phyloP scores from a whole-genome alignment of 1,284 basidiomycete species.

The Phellopilus nigrolimitatus region DNA sequence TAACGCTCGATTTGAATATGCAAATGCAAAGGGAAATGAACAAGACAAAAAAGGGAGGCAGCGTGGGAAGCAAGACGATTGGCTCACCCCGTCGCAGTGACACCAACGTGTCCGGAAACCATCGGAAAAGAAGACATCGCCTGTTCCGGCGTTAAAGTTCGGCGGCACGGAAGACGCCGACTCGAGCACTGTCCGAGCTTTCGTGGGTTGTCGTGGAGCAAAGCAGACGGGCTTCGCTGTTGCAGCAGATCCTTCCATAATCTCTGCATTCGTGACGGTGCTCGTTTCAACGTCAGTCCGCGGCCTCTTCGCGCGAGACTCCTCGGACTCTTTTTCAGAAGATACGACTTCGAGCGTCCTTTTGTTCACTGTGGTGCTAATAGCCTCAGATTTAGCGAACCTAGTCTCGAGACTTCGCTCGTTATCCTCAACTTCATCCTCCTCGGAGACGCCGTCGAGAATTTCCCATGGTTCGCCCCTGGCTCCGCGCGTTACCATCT shows the following conservation, averaged over 20 bases:
- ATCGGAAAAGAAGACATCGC: slow-evolving; percentile 68
- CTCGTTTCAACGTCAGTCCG: slow-evolving; percentile 12
- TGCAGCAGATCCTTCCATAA: too few species aligned
- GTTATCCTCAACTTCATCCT: slow-evolving; percentile 22
- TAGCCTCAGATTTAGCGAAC: neutral
- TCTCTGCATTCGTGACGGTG: too few species aligned
- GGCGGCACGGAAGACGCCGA: neutral
- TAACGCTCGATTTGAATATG: slow-evolving; percentile 7
- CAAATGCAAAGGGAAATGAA: slow-evolving; percentile 1
- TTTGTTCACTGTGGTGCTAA: slow-evolving; percentile 7
- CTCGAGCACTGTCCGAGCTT: slow-evolving; percentile 20
- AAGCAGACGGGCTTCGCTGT: too few species aligned
- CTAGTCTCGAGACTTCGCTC: slow-evolving; percentile 19
- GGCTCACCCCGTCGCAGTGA: slow-evolving; percentile 52
- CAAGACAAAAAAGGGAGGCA: neutral
- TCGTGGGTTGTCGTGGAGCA: slow-evolving; percentile 4
- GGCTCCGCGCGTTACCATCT: slow-evolving; percentile 56
- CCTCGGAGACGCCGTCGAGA: slow-evolving; percentile 30
- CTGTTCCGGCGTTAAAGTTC: slow-evolving; percentile 36
- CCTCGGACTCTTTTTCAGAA: slow-evolving; percentile 14
- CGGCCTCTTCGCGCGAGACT: slow-evolving; percentile 20
- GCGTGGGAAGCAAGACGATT: slow-evolving; percentile 7
- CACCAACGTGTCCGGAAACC: slow-evolving; percentile 74
- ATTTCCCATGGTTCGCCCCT: slow-evolving; percentile 45
- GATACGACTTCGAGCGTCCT: slow-evolving; percentile 1